Base-by-base conservation (phyloP, 2,329 filamentous ascomycete species). In the Capronia epimyces region DNA sequence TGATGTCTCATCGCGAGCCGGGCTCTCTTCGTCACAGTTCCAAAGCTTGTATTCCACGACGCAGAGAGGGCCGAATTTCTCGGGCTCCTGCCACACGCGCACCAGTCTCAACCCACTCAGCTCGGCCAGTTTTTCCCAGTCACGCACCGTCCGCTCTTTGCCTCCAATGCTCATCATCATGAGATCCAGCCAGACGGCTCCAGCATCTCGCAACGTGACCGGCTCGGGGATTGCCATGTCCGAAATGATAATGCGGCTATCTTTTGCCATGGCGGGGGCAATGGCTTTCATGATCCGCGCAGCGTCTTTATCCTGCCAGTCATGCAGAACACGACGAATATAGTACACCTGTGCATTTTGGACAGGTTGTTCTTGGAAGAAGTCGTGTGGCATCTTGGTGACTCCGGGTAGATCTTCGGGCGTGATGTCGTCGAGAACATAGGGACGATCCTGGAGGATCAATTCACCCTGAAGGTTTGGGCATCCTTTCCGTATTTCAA, bases 151-250 rank as follows among this genome's bases (percentile, higher is more conserved):
- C 25, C 59, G 59, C 39, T 65, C 61, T 50, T 65, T 63, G 29
- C 65, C 66, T 21, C 65, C 63, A 36, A 62, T 60, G 8, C 64
- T 55, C 58, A 67, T 62, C 47, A 64, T 63, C 41, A 64, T 58
- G 21, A 63, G 52, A 37, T 65, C 63, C 56, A 65, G 62, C 62
- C 62, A 64, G 46, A 65, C 62, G 3, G 58, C 53, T 5, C 58
- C 55, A 61, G 63, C 62, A 29, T 65, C 65, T 40, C 59, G 55
- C 8, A 60, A 56, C 4, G 46, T 49, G 21, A 49, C 46, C 15
- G 46, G 46, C 27, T 49, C n/a, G 0, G 62, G 63, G 12, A 64
- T 52, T 12, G 62, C 48, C 52, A 63, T 63, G 25, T 64, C 62
- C 20, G 57, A 53, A 24, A 64, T 61, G 15, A 64, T 34, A 27